Conservation (phyloP, 2,329 filamentous ascomycete genomes). For the Colletotrichum eleusines region DNA sequence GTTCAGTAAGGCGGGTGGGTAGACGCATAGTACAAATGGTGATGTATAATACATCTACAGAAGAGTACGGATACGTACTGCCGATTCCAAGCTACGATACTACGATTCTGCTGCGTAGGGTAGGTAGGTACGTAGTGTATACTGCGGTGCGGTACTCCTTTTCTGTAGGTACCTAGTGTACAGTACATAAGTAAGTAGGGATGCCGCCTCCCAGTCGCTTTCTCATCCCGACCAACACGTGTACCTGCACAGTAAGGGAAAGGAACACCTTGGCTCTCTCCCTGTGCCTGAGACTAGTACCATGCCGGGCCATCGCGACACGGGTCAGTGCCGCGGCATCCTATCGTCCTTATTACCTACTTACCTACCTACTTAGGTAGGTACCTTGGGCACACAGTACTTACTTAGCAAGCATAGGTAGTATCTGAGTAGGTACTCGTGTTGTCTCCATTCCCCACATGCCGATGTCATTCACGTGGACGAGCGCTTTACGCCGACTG, state of each 20-base stretch:
- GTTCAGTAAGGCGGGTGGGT: neutral
- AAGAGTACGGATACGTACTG: too few relatives aligned
- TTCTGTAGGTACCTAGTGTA: too few relatives aligned
- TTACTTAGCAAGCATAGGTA: too few relatives aligned
- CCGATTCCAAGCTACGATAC: too few relatives aligned
- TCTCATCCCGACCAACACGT: constrained; percentile 19
- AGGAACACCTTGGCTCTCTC: neutral
- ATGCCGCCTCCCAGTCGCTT: neutral
- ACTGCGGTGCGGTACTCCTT: neutral
- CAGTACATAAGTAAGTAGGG: neutral
- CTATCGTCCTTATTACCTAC: neutral
- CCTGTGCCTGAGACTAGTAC: neutral
- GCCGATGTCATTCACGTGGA: neutral
- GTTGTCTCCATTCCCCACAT: neutral
- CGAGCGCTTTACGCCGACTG: neutral
- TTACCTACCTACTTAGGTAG: neutral
- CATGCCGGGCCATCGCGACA: neutral
- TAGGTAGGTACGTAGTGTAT: too few relatives aligned
- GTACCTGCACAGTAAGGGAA: neutral
- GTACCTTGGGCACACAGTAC: too few relatives aligned
- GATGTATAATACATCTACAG: too few relatives aligned
- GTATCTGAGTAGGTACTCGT: too few relatives aligned
- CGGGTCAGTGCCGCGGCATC: neutral
- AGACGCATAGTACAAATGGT: neutral
- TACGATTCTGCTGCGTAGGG: too few relatives aligned